phyloP scores from a whole-genome alignment of 1,284 basidiomycete species.

The Singerocomus inundabilis region DNA sequence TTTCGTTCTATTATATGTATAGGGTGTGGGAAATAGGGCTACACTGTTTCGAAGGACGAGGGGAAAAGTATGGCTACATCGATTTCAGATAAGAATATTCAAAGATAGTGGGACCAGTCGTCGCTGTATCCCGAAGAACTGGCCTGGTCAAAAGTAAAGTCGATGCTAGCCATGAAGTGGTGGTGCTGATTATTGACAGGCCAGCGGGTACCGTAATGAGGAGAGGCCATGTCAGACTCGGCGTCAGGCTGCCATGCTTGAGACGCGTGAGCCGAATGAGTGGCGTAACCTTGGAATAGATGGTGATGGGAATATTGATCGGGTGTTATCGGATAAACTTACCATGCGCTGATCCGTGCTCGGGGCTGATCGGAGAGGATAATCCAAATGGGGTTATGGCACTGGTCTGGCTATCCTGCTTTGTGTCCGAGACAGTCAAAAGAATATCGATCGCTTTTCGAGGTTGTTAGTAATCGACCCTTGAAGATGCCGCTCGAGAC shows the following conservation, averaged over 20 bases:
- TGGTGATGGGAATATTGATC: conserved; percentile 1
- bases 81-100: neutral
- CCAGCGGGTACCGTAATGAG: neutral
- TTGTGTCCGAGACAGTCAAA: neutral
- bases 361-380: neutral
- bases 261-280: neutral
- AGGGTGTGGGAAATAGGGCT: neutral
- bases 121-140: neutral
- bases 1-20: too few relatives aligned
- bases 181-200: conserved; percentile 7
- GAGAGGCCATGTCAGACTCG: neutral
- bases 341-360: neutral
- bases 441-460: conserved; percentile 14
- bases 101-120: neutral
- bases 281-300: conserved; percentile 4
- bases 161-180: neutral
- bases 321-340: neutral
- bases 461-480: neutral
- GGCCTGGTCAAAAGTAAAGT: neutral
- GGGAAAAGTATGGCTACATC: neutral
- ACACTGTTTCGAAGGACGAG: neutral
- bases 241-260: neutral
- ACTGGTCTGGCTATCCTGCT: neutral
- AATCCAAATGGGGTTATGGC: neutral
- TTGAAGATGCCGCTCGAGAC: neutral